A percentile compares a stretch with the other conserved stretches of the same genome.
These are phyloP conservation scores for Coelastrella sp. DNA, from an alignment of 139 green algal genomes.

Conservation along the genomic window DNA sequence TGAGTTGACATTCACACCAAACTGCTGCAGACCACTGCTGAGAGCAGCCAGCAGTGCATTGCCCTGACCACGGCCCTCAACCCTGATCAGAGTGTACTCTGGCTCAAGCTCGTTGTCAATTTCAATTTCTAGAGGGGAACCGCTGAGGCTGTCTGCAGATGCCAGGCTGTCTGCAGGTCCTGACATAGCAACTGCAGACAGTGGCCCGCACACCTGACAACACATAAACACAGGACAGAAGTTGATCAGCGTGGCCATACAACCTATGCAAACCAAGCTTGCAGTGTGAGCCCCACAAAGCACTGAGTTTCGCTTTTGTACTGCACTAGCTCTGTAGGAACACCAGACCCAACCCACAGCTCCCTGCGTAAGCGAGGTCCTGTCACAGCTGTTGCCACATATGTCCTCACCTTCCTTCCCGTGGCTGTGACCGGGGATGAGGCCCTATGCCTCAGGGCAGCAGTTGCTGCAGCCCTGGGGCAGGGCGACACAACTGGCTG, in stretches of 20 bases:
- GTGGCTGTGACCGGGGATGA: neutral
- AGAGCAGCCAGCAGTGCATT: slow-evolving; percentile 76
- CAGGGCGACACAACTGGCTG: slow-evolving; percentile 2
- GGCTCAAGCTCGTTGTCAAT: slow-evolving; percentile 42
- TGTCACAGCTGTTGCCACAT: neutral
- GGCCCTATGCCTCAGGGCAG: neutral
- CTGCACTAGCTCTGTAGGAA: too few relatives aligned
- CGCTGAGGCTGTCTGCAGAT: slow-evolving; percentile 1
- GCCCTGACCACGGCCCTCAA: slow-evolving; percentile 70
- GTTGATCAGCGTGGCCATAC: too few relatives aligned
- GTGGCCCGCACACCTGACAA: slow-evolving; percentile 9
- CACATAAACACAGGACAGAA: neutral
- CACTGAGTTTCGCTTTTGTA: too few relatives aligned
- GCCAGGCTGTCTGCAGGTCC: slow-evolving; percentile 28
- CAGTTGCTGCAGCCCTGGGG: slow-evolving; percentile 17
- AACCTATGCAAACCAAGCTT: too few relatives aligned
- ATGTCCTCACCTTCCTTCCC: neutral
- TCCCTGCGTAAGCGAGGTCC: too few relatives aligned
- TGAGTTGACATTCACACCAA: slow-evolving; percentile 76
- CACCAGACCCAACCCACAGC: too few relatives aligned
- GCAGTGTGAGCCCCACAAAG: too few relatives aligned
- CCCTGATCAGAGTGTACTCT: slow-evolving; percentile 44
- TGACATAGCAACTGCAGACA: slow-evolving; percentile 40
- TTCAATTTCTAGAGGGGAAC: slow-evolving; percentile 26
- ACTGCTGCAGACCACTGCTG: slow-evolving; percentile 70